A percentile compares a stretch with the other conserved stretches of the same genome.
phyloP scores from a whole-genome alignment of 2,329 filamentous ascomycete species.

The Colletotrichum liaoningense region DNA sequence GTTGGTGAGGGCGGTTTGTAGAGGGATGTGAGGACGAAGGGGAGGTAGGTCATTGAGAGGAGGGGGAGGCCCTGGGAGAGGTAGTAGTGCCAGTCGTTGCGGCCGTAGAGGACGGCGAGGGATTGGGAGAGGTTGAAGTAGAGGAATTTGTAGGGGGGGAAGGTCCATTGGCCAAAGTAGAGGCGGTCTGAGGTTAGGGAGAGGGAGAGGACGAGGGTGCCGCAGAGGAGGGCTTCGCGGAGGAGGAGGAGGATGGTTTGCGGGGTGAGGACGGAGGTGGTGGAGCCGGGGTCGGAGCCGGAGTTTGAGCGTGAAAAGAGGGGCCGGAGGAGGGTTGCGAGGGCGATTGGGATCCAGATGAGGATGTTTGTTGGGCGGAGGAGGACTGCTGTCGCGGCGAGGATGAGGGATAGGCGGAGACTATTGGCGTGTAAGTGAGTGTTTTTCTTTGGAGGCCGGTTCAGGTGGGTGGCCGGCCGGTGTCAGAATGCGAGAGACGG shows the following conservation, averaged over 20 bases:
- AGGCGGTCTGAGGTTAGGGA: slow-evolving; percentile 77
- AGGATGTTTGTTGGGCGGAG: slow-evolving; percentile 90
- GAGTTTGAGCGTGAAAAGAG: slow-evolving; percentile 43
- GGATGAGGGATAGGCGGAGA: slow-evolving; percentile 70
- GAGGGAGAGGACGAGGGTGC: slow-evolving; percentile 68
- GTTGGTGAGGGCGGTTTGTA: slow-evolving; percentile 55
- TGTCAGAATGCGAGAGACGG: background rate
- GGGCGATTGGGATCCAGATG: slow-evolving; percentile 79
- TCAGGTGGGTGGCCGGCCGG: background rate
- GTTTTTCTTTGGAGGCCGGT: background rate
- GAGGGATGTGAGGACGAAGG: slow-evolving; percentile 77
- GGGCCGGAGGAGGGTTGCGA: slow-evolving; percentile 55
- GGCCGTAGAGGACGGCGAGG: slow-evolving; percentile 91
- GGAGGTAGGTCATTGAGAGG: slow-evolving; percentile 84
- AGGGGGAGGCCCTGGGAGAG: slow-evolving; percentile 89
- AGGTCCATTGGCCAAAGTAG: slow-evolving; percentile 88
- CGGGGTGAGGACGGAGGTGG: slow-evolving; percentile 53
- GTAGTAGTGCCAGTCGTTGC: slow-evolving; percentile 93
- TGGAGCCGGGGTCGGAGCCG: slow-evolving; percentile 46
- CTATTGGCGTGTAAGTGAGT: slow-evolving; percentile 35
- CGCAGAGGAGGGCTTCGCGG: slow-evolving; percentile 74
- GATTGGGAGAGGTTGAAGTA: slow-evolving; percentile 92
- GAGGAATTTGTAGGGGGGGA: slow-evolving; percentile 88
- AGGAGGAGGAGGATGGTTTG: slow-evolving; percentile 64
- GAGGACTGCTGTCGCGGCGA: slow-evolving; percentile 86